These are phyloP conservation scores for Fusarium sulawesiense DNA, from an alignment of 2,329 filamentous ascomycete genomes.

Conservation along the genomic window DNA sequence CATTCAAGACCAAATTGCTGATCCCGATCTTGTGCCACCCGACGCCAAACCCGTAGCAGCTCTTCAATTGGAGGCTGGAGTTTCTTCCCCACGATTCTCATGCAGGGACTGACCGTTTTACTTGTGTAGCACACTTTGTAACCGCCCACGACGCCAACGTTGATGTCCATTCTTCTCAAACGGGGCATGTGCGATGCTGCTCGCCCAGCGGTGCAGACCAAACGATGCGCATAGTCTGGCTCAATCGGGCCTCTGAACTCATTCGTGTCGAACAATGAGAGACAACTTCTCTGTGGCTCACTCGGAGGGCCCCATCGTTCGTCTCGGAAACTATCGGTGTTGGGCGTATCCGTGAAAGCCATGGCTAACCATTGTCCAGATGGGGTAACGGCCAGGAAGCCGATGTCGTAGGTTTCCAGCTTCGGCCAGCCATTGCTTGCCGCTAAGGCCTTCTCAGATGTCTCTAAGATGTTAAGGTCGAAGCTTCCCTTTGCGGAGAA, in stretches of 20 bases:
- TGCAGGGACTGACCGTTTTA: neutral
- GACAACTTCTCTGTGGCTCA: neutral
- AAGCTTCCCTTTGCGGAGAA: constrained; percentile 13
- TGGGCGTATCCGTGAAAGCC: neutral
- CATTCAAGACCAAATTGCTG: constrained; percentile 6
- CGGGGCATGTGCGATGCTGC: constrained; percentile 5
- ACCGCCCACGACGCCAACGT: neutral
- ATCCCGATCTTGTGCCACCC: constrained; percentile 1
- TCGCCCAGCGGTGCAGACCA: neutral
- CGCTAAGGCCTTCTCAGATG: neutral
- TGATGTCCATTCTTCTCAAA: neutral
- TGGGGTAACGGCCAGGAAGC: constrained; percentile 2
- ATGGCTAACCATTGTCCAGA: constrained; percentile 13
- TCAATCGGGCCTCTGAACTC: constrained; percentile 21
- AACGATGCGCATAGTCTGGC: neutral
- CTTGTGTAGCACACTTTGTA: constrained; percentile 6
- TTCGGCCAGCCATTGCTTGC: neutral
- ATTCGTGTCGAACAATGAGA: neutral
- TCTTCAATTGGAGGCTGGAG: neutral
- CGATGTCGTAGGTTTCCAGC: constrained; percentile 11
- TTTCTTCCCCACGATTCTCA: constrained; percentile 12
- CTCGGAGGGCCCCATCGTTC: constrained; percentile 8
- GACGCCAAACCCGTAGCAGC: constrained; percentile 5
- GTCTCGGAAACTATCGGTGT: constrained; percentile 1
- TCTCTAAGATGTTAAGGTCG: neutral